These are phyloP conservation scores for Cucurbita pepo DNA, from an alignment of 306 rosid genomes.

Conservation along the genomic window DNA sequence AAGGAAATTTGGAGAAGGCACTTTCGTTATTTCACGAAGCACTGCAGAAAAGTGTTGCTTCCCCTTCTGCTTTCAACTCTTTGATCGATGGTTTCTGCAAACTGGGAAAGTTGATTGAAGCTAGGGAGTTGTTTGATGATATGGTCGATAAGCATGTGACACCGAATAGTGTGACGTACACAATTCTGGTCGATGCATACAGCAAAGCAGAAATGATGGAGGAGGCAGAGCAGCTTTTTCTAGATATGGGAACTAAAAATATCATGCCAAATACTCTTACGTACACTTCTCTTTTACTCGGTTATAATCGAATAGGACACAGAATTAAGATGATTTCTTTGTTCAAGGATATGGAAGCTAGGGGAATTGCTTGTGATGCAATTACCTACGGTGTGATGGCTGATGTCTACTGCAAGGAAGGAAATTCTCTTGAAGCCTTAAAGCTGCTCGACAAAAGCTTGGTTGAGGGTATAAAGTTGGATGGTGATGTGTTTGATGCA, in stretches of 20 bases:
- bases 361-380: slow-evolving; percentile 19
- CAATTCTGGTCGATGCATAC: slow-evolving; percentile 19
- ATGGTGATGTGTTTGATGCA: slow-evolving; percentile 3
- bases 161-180: slow-evolving; percentile 19
- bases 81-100: slow-evolving; percentile 27
- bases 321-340: slow-evolving; percentile 15
- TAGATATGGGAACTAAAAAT: slow-evolving; percentile 22
- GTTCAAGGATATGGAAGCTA: slow-evolving; percentile 22
- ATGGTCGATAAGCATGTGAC: slow-evolving; percentile 15
- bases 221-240: slow-evolving; percentile 25
- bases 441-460: slow-evolving; percentile 19
- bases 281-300: slow-evolving; percentile 21
- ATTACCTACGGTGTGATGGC: slow-evolving; percentile 11
- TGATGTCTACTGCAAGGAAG: slow-evolving; percentile 28
- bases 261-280: slow-evolving; percentile 11
- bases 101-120: slow-evolving; percentile 19
- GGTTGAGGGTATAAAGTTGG: slow-evolving; percentile 9
- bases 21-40: slow-evolving; percentile 16
- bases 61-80: slow-evolving; percentile 21
- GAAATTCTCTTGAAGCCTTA: slow-evolving; percentile 11
- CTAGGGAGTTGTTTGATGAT: slow-evolving; percentile 17
- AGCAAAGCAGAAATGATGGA: slow-evolving; percentile 15
- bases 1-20: slow-evolving; percentile 21
- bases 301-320: slow-evolving; percentile 19
- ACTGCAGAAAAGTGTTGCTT: slow-evolving; percentile 17